Conservation (phyloP, 2,329 filamentous ascomycete genomes). For the Chrysoporthe cubensis region DNA sequence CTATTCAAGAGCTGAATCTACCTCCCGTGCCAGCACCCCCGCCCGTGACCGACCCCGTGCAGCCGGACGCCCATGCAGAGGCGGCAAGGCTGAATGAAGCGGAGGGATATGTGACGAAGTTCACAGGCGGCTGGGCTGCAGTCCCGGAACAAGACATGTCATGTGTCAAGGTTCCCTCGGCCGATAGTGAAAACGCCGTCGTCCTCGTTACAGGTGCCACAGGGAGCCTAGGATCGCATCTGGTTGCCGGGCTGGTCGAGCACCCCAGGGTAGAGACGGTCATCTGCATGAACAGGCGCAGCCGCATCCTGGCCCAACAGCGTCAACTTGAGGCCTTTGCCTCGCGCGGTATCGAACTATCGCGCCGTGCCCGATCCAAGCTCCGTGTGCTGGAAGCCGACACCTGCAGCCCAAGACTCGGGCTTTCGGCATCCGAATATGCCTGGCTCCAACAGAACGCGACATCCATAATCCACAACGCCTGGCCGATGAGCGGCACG, state of each 20-base stretch:
- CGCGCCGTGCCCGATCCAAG: conserved; percentile 37
- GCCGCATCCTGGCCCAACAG: conserved; percentile 29
- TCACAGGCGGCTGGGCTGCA: background rate
- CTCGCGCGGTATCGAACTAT: conserved; percentile 22
- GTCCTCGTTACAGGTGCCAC: conserved; percentile 46
- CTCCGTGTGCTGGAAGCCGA: conserved; percentile 47
- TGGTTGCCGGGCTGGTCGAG: conserved; percentile 38
- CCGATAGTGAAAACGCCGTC: background rate
- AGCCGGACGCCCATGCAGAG: background rate
- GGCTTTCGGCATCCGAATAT: conserved; percentile 45
- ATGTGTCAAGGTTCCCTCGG: too few species aligned
- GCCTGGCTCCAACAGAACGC: conserved; percentile 39
- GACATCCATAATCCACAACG: conserved; percentile 56
- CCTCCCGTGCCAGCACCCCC: background rate
- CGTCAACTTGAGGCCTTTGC: conserved; percentile 40
- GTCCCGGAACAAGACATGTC: too few species aligned
- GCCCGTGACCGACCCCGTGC: background rate
- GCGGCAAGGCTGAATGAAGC: background rate
- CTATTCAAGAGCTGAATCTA: background rate
- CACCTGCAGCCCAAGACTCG: conserved; percentile 44
- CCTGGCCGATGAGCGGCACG: conserved; percentile 53
- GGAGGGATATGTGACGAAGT: conserved; percentile 14
- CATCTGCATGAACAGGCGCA: conserved; percentile 51
- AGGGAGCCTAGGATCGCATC: conserved; percentile 44
- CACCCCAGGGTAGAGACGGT: conserved; percentile 36